These are phyloP conservation scores for Triticum timopheevii DNA, from an alignment of 176 grass and related monocot genomes.

Conservation along the genomic window DNA sequence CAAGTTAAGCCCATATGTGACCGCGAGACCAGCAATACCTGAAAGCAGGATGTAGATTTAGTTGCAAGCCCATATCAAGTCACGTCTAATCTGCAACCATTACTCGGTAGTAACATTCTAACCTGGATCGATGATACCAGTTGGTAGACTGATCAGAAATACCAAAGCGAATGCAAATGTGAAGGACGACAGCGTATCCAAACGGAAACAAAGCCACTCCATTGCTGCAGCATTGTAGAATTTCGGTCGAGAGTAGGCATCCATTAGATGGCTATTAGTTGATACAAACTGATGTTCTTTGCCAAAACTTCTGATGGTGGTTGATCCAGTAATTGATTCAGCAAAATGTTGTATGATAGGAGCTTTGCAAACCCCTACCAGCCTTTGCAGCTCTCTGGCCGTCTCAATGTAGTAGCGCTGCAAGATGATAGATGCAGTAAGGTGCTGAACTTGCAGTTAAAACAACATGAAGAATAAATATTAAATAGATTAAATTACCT, in stretches of 20 bases:
- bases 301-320: slow-evolving; percentile 86
- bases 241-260: slow-evolving; percentile 68
- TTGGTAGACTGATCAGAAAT: slow-evolving; percentile 62
- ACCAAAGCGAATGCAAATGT: slow-evolving; percentile 83
- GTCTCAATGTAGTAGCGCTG: slow-evolving; percentile 86
- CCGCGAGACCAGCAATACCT: slow-evolving; percentile 82
- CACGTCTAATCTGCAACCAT: background rate
- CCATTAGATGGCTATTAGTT: slow-evolving; percentile 62
- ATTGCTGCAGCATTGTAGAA: slow-evolving; percentile 69
- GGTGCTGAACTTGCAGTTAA: background rate
- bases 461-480: slow-evolving; percentile 1
- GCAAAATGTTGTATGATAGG: slow-evolving; percentile 92
- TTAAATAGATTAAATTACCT: slow-evolving; percentile 49
- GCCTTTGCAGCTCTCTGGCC: slow-evolving; percentile 67
- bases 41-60: slow-evolving; percentile 21
- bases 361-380: slow-evolving; percentile 79
- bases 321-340: slow-evolving; percentile 82
- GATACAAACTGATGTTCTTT: slow-evolving; percentile 59
- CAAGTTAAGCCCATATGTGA: slow-evolving; percentile 89
- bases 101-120: slow-evolving; percentile 22
- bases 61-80: background rate
- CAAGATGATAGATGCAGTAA: slow-evolving; percentile 17
- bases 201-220: slow-evolving; percentile 79
- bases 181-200: slow-evolving; percentile 67
- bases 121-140: slow-evolving; percentile 81